Base-by-base conservation (phyloP, 257 asterid species). In the Linderniella brevidens region DNA sequence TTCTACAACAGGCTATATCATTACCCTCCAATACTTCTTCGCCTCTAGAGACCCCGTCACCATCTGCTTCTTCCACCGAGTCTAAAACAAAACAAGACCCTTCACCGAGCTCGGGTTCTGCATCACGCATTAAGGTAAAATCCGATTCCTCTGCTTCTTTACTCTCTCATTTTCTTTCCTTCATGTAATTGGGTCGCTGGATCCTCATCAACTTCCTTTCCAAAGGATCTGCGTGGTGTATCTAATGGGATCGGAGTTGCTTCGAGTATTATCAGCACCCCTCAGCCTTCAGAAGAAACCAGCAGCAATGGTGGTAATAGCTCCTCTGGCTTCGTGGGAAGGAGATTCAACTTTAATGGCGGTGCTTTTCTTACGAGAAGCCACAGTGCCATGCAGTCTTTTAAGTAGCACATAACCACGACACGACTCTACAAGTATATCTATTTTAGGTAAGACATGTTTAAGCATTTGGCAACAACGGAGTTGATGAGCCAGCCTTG, bases 41-140 rank as follows among this genome's bases (percentile, higher is more conserved):
- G 42, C 63, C 58, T 4, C 40, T 46, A 29, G 88, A 79, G 58
- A 62, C 68, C 35, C 68, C 76, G 47, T 68, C 99, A 41, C 79
- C 94, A 16, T 75, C 83, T 58, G 47, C 78, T 17, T 62, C 77
- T 16, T 62, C 77, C 13, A 62, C 56, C 59, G 76, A 65, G 56
- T 54, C 66, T 55, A 54, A 13, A 45, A 70, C 58, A 75, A 92
- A 53, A 37, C 65, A 47, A 35, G 46, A 45, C 16, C 8, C 35
- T 18, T 47, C 19, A 20, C 46, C 41, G 19, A 64, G 68, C 48
- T 44, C 38, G 63, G 75, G 32, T 71, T 83, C 15, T 88, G 97
- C 58, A 69, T 80, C 37, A 87, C 76, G 93, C 93, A 79, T 68
- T 10, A 47, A 46, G n/a, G 15, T 10, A n/a, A 8, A 6, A n/a